Base-by-base conservation (phyloP, 306 rosid genomes). In the Inga oerstediana region DNA sequence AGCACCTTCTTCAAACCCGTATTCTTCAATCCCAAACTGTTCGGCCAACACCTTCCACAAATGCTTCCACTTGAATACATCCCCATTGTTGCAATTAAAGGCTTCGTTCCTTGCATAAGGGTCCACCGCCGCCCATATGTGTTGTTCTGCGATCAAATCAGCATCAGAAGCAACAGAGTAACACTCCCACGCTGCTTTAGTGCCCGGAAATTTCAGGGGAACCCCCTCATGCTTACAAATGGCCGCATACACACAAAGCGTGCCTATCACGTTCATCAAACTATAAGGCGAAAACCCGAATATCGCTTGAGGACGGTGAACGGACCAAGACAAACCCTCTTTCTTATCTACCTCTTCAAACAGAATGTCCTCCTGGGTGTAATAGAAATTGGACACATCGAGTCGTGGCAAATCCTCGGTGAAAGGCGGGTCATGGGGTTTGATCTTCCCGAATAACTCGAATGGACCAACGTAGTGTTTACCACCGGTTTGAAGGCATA, bases 391-490 rank as follows among this genome's bases (percentile, higher is more conserved):
- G 14, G 88, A 86, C 17, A 10, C 46, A 1, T 78, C 74, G 43
- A 90, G 37, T 24, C 91, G 81, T 77, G 91, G 93, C 82, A 90
- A 44, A 14, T 88, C 88, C 81, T 90, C 93, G 1, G 93, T 84
- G 83, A 84, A 84, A 20, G 93, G 93, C 17, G 88, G 37, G 3
- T 88, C 93, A 79, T 88, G 88, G 65, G 80, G 62, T 30, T 52
- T 51, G 77, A 80, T 48, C 73, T 86, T 61, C 5, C 84, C 72
- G n/a, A 4, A 15, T 1, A 74, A 22, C 64, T 90, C 88, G 65
- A 84, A 81, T 44, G 91, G 44, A 2, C 93, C 93, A 3, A 84
- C 0, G 71, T 90, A 90, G 84, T 90, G 91, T 34, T 88, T 88
- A 30, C 2, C 35, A 5, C 75, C 75, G 11, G 75, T 71, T 49